Base-by-base conservation (phyloP, 1,284 basidiomycete genomes). In the Fomitopsis pinicola region DNA sequence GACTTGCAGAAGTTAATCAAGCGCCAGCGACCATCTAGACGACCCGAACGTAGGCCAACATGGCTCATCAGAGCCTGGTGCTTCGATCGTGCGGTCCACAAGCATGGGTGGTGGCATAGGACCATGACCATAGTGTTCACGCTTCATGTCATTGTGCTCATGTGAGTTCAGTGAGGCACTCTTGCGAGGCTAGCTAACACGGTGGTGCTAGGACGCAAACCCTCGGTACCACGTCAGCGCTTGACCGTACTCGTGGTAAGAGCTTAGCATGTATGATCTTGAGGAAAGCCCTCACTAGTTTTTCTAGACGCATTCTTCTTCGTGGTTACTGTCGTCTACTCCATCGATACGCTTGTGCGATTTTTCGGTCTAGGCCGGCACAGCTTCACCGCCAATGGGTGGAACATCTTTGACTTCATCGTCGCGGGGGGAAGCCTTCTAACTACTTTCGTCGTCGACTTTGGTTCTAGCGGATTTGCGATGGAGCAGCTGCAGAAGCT, bases 101-200 rank as follows among this genome's bases (percentile, higher is more conserved):
- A 98, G 75, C 90, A 95, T 67, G 97, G 97, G 0, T 96, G 91
- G 87, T 99, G 97, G 96, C 86, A 91, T 17, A 81, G 90, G 55
- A 78, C 78, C 61, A 93, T 97, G 86, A 96, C 94, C 0, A 72
- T 86, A 14, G 73, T 97, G 28, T 97, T 97, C 71, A 76, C 93
- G 38, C 62, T 92, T n/a, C 95, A 98, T 70, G 91, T 98, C 48
- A 69, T 94, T 46, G 85, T 89, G 7, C 80, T 99, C 59, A 94
- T 95, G 94, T 94, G 69, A 66, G 90, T 78, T 19, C n/a, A 17
- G 4, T 42, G 12, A 8, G 38, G 28, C 45, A 19, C 22, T 59
- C 28, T 35, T 5, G 56, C 4, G 15, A n/a, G 46, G 55, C 3
- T 15, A 38, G n/a, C 56, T 68, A 8, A 72, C 66, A 28, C 59